A percentile compares a stretch with the other conserved stretches of the same genome.
These are phyloP conservation scores for Acer campestre DNA, from an alignment of 345 rosid genomes.

Conservation along the genomic window DNA sequence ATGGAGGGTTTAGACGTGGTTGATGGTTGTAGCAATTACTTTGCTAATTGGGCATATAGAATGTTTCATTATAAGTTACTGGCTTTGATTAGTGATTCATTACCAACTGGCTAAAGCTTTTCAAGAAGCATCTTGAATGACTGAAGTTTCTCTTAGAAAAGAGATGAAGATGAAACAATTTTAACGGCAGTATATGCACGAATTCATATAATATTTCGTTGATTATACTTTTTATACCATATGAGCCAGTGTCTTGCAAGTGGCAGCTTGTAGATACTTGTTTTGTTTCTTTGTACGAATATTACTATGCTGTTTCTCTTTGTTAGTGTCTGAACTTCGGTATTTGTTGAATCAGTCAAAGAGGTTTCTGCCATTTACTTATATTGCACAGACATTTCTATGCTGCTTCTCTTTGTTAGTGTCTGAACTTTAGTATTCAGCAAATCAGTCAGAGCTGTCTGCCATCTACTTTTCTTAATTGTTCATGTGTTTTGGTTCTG, in stretches of 20 bases:
- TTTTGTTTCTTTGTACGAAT: not conserved
- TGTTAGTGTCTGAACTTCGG: not conserved
- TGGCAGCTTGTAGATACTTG: not conserved
- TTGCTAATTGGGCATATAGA: not conserved
- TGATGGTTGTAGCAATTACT: not conserved
- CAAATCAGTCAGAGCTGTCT: no score
- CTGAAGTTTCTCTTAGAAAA: not conserved
- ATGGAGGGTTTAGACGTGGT: conserved; percentile 1
- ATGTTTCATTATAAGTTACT: not conserved
- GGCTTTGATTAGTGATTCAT: not conserved
- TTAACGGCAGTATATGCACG: not conserved
- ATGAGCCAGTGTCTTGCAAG: not conserved
- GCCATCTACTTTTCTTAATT: not conserved
- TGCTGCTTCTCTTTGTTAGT: no score
- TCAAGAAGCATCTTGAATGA: conserved; percentile 1
- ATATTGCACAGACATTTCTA: no score
- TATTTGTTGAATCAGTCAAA: not conserved
- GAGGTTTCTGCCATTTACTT: not conserved
- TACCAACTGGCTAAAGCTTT: not conserved
- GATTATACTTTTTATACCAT: not conserved
- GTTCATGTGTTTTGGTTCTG: conserved; percentile 14
- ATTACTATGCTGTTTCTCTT: not conserved
- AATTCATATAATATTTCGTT: not conserved
- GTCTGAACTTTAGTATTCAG: no score
- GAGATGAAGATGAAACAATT: not conserved